A percentile compares a stretch with the other conserved stretches of the same genome.
Evolutionary conservation across 108 stramenopile genomes (phyloP).

Genomic region (Cyclotella choctawhatcheeana): DNA sequence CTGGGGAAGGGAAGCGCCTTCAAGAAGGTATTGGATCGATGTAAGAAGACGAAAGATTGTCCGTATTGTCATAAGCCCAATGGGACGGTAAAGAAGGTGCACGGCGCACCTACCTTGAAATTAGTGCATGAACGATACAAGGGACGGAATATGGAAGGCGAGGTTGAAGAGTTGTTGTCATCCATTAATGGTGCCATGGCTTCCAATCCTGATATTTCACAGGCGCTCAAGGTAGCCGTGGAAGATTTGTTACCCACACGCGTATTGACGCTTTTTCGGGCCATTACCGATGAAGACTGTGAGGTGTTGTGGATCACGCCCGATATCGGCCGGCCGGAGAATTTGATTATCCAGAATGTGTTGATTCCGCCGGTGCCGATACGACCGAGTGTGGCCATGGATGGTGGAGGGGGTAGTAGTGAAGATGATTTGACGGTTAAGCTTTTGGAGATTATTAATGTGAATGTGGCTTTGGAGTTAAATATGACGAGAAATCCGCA

Average conservation of each 20-base stretch:
- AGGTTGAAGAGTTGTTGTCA: constrained; percentile 68
- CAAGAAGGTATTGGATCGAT: constrained; percentile 92
- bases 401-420: constrained; percentile 94
- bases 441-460: constrained; percentile 96
- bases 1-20: constrained; percentile 70
- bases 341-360: constrained; percentile 90
- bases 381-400: constrained; percentile 98
- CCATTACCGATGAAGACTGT: constrained; percentile 95
- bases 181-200: constrained; percentile 65
- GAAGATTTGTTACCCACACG: constrained; percentile 82
- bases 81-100: constrained; percentile 96
- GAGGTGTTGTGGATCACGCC: constrained; percentile 94
- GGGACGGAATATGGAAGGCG: constrained; percentile 77
- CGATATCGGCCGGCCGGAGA: constrained; percentile 93
- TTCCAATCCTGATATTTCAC: constrained; percentile 76
- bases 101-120: constrained; percentile 91
- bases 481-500: constrained; percentile 89
- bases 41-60: constrained; percentile 91
- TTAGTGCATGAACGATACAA: constrained; percentile 94
- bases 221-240: constrained; percentile 54
- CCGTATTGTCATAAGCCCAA: constrained; percentile 89
- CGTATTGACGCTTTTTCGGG: constrained; percentile 86
- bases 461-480: constrained; percentile 91
- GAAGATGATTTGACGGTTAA: constrained; percentile 99
- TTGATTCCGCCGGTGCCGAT: constrained; percentile 99